These are phyloP conservation scores for Physcomitrium patens DNA, from an alignment of 225 moss, liverwort and hornwort species.

Conservation along the genomic window DNA sequence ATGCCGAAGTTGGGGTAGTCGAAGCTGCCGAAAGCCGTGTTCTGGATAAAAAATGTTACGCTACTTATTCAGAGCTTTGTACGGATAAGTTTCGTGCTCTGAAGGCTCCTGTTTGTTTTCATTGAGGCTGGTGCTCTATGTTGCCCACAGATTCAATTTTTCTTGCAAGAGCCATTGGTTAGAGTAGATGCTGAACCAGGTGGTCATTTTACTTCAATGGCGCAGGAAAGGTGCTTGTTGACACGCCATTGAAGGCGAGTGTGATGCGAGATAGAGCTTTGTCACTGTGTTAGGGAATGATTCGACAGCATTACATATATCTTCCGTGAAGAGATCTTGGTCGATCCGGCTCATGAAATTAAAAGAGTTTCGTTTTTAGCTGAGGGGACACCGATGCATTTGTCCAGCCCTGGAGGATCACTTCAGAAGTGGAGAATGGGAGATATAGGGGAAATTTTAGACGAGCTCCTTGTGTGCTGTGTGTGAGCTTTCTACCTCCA, in stretches of 20 bases:
- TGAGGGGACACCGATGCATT: conserved; percentile 12
- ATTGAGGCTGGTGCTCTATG: conserved; percentile 16
- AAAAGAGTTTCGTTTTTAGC: conserved; percentile 25
- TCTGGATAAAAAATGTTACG: conserved; percentile 17
- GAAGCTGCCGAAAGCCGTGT: conserved; percentile 3
- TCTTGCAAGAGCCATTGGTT: background rate
- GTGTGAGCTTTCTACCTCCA: conserved; percentile 13
- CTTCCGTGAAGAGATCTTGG: conserved; percentile 28
- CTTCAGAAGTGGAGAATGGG: conserved; percentile 11
- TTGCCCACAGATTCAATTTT: conserved; percentile 4
- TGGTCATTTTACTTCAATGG: background rate
- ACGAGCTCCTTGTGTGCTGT: conserved; percentile 6
- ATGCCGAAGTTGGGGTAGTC: background rate
- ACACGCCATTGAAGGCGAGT: conserved; percentile 11
- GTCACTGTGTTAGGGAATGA: background rate
- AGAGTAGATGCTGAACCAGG: background rate
- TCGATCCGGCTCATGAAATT: background rate
- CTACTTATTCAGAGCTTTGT: background rate
- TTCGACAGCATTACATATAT: conserved; percentile 23
- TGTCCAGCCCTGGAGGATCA: conserved; percentile 14
- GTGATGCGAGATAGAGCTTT: background rate
- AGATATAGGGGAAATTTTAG: background rate
- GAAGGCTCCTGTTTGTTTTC: background rate
- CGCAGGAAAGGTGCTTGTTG: background rate
- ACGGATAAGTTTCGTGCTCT: background rate